A percentile compares a stretch with the other conserved stretches of the same genome.
These are phyloP conservation scores for Nemania serpens DNA, from an alignment of 2,329 filamentous ascomycete species.

Conservation along the genomic window DNA sequence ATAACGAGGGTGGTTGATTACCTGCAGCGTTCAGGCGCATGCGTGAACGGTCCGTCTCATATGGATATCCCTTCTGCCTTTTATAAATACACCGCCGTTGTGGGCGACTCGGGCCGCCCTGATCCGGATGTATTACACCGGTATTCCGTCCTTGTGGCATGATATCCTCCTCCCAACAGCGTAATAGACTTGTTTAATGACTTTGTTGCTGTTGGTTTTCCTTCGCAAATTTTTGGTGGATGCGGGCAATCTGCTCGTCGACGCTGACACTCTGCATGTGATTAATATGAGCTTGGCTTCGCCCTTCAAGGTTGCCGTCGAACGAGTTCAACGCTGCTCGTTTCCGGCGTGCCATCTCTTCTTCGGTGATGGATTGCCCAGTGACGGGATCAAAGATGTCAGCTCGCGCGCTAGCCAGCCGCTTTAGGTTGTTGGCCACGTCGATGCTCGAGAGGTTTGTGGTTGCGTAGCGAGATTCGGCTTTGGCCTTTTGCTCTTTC, in stretches of 20 bases:
- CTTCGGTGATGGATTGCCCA: slow-evolving; percentile 70
- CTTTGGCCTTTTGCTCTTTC: slow-evolving; percentile 93
- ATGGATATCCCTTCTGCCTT: background rate
- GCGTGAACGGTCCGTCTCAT: slow-evolving; percentile 1
- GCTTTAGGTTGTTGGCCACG: slow-evolving; percentile 92
- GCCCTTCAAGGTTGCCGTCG: slow-evolving; percentile 67
- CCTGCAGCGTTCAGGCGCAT: slow-evolving; percentile 29
- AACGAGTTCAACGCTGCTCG: slow-evolving; percentile 69
- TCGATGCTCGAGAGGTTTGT: slow-evolving; percentile 87
- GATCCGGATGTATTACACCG: background rate
- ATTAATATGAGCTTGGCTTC: slow-evolving; percentile 56
- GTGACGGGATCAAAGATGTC: slow-evolving; percentile 83
- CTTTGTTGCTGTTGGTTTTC: slow-evolving; percentile 41
- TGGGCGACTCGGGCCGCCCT: background rate
- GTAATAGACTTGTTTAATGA: background rate
- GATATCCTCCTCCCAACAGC: background rate
- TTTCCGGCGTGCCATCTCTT: slow-evolving; percentile 77
- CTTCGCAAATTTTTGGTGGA: slow-evolving; percentile 59
- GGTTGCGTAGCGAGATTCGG: slow-evolving; percentile 80
- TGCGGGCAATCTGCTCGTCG: slow-evolving; percentile 79
- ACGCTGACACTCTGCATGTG: slow-evolving; percentile 75
- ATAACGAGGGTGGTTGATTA: slow-evolving; percentile 34
- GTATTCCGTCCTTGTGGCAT: background rate
- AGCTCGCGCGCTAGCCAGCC: slow-evolving; percentile 84
- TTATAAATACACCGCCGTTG: slow-evolving; percentile 9